Percentiles rank a stretch among this genome's conserved stretches.
Evolutionary conservation across 1,284 basidiomycete species (phyloP).

Genomic region (Leucoagaricus sp.): DNA sequence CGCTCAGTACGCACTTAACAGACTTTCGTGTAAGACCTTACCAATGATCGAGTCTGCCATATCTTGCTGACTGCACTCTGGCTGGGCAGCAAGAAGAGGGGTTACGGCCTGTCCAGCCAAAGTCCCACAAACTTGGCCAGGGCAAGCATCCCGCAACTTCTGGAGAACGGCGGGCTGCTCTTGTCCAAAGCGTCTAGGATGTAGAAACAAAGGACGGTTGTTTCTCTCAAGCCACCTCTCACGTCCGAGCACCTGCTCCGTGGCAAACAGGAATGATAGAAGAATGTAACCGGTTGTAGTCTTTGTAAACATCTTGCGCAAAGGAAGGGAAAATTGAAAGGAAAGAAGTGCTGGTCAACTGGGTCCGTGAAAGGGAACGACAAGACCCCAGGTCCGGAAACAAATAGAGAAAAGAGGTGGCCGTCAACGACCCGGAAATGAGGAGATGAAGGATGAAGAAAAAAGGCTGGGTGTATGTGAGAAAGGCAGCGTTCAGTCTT

Average conservation of each 20-base stretch:
- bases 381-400: slow-evolving; percentile 51
- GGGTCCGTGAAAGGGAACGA: slow-evolving; percentile 6
- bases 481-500: background rate
- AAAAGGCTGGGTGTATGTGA: slow-evolving; percentile 8
- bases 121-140: slow-evolving; percentile 49
- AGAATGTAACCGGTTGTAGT: slow-evolving; percentile 38
- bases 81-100: slow-evolving; percentile 55
- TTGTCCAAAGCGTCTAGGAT: slow-evolving; percentile 57
- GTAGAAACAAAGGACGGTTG: slow-evolving; percentile 41
- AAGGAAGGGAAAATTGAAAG: slow-evolving; percentile 19
- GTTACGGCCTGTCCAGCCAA: slow-evolving; percentile 52
- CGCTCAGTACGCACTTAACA: background rate
- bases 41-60: slow-evolving; percentile 61
- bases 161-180: slow-evolving; percentile 50
- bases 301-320: slow-evolving; percentile 47
- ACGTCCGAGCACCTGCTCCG: slow-evolving; percentile 43
- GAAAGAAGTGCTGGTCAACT: background rate
- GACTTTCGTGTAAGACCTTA: slow-evolving; percentile 24
- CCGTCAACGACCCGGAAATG: slow-evolving; percentile 50
- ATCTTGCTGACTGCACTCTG: slow-evolving; percentile 62
- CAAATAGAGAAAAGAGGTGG: slow-evolving; percentile 36
- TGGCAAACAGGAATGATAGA: slow-evolving; percentile 40
- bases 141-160: slow-evolving; percentile 49
- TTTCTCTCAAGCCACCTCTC: slow-evolving; percentile 51
- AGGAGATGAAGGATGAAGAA: slow-evolving; percentile 24